Conservation (phyloP, 2,329 filamentous ascomycete species). For the Colletotrichum higginsianum region DNA sequence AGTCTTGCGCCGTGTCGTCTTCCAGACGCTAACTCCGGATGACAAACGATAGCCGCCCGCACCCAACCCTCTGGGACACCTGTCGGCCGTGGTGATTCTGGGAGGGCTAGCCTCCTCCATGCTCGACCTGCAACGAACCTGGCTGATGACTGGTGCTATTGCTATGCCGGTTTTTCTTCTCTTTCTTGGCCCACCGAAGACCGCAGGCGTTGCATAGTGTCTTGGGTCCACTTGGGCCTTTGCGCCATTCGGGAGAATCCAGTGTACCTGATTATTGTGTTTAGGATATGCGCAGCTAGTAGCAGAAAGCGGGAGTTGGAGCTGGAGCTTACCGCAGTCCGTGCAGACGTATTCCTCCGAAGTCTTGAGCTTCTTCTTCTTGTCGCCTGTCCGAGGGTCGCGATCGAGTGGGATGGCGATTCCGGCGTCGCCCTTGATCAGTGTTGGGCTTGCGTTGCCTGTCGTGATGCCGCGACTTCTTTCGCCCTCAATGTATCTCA, state of each 20-base stretch:
- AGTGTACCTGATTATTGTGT: slow-evolving; percentile 72
- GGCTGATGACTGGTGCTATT: slow-evolving; percentile 21
- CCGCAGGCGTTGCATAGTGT: slow-evolving; percentile 97
- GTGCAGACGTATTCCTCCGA: slow-evolving; percentile 94
- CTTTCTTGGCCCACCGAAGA: slow-evolving; percentile 81
- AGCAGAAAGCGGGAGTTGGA: slow-evolving; percentile 6
- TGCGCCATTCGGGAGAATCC: slow-evolving; percentile 95
- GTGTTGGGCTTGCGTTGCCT: slow-evolving; percentile 82
- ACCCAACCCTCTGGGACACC: slow-evolving; percentile 4
- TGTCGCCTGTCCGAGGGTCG: slow-evolving; percentile 79
- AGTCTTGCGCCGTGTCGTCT: slow-evolving; percentile 29
- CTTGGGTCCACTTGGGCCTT: slow-evolving; percentile 92
- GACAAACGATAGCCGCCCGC: slow-evolving; percentile 4
- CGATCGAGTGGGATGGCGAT: slow-evolving; percentile 88
- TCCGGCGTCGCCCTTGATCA: slow-evolving; percentile 89
- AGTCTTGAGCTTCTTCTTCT: slow-evolving; percentile 90
- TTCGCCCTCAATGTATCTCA: slow-evolving; percentile 91
- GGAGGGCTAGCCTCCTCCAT: slow-evolving; percentile 24
- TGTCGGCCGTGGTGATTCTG: slow-evolving; percentile 23
- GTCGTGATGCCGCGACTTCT: slow-evolving; percentile 90
- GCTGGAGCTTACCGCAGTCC: slow-evolving; percentile 80
- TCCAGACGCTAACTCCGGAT: slow-evolving; percentile 30
- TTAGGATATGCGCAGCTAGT: slow-evolving; percentile 11
- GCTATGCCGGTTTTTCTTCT: slow-evolving; percentile 74
- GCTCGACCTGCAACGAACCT: slow-evolving; percentile 36